These are phyloP conservation scores for Xylaria sp. DNA, from an alignment of 2,329 filamentous ascomycete species.

Conservation along the genomic window DNA sequence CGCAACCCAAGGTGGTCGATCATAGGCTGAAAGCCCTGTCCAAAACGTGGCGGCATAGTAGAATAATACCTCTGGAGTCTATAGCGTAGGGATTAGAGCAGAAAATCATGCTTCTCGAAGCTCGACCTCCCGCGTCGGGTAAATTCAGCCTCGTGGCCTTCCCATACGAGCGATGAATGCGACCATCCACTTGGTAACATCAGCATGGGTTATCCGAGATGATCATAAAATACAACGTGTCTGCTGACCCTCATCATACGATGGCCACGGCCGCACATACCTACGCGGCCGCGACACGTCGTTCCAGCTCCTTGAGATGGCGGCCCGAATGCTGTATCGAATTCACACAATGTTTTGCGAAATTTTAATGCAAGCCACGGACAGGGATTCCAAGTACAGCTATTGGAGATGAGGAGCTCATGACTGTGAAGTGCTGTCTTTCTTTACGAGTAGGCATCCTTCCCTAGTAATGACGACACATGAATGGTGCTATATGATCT, in stretches of 20 bases:
- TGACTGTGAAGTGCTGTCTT: not conserved
- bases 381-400: slow-evolving; percentile 9
- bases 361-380: slow-evolving; percentile 12
- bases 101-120: slow-evolving; percentile 7
- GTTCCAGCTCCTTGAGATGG: slow-evolving; percentile 23
- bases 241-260: slow-evolving; percentile 34
- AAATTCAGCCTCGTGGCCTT: slow-evolving; percentile 22
- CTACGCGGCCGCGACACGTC: slow-evolving; percentile 8
- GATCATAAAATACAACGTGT: slow-evolving; percentile 9
- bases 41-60: slow-evolving; percentile 7
- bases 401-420: slow-evolving; percentile 1
- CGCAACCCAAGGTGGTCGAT: slow-evolving; percentile 5
- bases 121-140: slow-evolving; percentile 5
- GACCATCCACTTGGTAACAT: slow-evolving; percentile 17
- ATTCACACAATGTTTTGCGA: slow-evolving; percentile 5
- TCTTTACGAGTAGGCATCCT: slow-evolving; percentile 13
- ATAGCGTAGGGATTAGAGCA: not conserved
- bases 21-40: slow-evolving; percentile 13
- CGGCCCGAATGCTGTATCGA: slow-evolving; percentile 24
- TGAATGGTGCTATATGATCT: slow-evolving; percentile 34
- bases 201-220: slow-evolving; percentile 8
- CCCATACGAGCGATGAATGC: slow-evolving; percentile 22
- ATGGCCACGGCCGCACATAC: slow-evolving; percentile 18
- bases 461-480: not conserved
- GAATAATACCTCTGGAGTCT: slow-evolving; percentile 8